Evolutionary conservation across 768 basidiomycete species (phyloP).

Genomic region (Auriscalpium orientale): DNA sequence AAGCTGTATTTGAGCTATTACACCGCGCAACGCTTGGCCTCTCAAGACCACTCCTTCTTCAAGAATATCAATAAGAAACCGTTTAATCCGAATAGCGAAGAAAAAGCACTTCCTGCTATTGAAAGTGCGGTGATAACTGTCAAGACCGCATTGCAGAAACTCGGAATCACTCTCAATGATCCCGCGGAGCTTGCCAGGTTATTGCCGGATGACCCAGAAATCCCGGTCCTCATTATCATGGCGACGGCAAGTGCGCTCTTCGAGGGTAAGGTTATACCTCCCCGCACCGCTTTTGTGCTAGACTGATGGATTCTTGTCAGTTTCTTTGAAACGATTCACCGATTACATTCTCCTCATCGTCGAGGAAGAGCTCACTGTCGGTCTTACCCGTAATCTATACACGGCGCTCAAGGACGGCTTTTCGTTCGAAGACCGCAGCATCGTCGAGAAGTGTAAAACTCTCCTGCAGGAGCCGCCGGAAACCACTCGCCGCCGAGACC

Average conservation of each 20-base stretch:
- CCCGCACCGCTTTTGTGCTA: too few species aligned
- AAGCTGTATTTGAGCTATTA: conserved; percentile 7
- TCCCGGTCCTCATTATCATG: conserved; percentile 8
- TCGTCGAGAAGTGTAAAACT: conserved; percentile 1
- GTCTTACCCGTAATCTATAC: not conserved
- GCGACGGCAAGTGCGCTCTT: conserved; percentile 10
- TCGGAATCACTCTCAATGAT: not conserved
- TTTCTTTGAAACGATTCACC: conserved; percentile 5
- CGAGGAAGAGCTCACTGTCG: conserved; percentile 9
- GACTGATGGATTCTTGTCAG: not conserved
- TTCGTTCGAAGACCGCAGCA: not conserved
- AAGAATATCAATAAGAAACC: not conserved
- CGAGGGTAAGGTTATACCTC: conserved; percentile 2
- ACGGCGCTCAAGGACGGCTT: not conserved
- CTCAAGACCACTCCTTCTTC: not conserved
- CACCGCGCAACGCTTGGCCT: conserved; percentile 3
- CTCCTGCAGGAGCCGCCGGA: conserved; percentile 3
- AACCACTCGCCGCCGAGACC: not conserved
- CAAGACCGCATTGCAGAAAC: not conserved
- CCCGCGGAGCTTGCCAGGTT: not conserved
- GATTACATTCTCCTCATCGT: conserved; percentile 10
- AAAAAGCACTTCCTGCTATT: not conserved
- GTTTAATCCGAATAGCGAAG: not conserved
- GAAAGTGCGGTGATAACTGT: not conserved
- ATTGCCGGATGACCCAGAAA: not conserved